These are phyloP conservation scores for Ceratobasidium sp. DNA, from an alignment of 1,284 basidiomycete species.

Conservation along the genomic window DNA sequence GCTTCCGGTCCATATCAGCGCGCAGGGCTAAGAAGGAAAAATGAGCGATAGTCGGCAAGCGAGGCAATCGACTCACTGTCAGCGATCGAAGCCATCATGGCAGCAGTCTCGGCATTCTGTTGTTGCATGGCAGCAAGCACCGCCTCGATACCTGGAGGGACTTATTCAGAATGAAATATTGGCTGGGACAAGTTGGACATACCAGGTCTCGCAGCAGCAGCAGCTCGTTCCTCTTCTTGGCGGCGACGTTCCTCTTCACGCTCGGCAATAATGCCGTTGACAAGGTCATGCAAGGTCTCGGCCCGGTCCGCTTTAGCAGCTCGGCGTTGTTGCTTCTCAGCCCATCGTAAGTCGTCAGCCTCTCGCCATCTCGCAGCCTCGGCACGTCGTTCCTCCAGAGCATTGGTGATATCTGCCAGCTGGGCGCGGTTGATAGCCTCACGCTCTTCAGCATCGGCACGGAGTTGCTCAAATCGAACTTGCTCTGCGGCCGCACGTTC, in stretches of 20 bases:
- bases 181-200: conserved; percentile 2
- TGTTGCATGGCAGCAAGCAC: conserved; percentile 45
- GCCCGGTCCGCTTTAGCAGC: conserved; percentile 45
- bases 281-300: conserved; percentile 45
- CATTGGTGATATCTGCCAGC: conserved; percentile 46
- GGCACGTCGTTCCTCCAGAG: conserved; percentile 43
- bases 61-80: conserved; percentile 42
- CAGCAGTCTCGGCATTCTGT: conserved; percentile 45
- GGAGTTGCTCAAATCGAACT: conserved; percentile 40
- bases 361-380: conserved; percentile 46
- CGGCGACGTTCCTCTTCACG: conserved; percentile 45
- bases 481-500: conserved; percentile 43
- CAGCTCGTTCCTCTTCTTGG: conserved; percentile 44
- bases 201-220: conserved; percentile 45
- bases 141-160: conserved; percentile 44
- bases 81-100: conserved; percentile 43
- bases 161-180: conserved; percentile 1
- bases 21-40: conserved; percentile 41
- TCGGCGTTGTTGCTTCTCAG: conserved; percentile 43
- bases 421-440: conserved; percentile 42
- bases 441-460: conserved; percentile 41
- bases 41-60: background rate
- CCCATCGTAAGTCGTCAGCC: conserved; percentile 45
- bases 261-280: conserved; percentile 45
- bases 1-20: conserved; percentile 43